Base-by-base conservation (phyloP, 495 filamentous ascomycete genomes). In the Tuber aestivum region DNA sequence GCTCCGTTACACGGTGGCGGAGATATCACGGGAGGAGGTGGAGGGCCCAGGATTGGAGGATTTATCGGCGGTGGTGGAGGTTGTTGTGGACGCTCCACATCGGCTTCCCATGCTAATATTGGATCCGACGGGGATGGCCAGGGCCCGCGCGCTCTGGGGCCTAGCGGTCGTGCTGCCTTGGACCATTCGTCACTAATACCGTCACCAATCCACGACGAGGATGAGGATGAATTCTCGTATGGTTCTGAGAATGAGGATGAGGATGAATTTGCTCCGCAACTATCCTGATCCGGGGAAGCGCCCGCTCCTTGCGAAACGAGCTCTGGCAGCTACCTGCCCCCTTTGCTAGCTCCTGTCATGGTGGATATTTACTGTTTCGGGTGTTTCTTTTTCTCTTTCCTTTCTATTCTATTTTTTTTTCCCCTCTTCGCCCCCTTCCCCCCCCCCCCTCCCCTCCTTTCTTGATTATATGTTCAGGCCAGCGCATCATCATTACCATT, bases 1-100 rank as follows among this genome's bases (percentile, higher is more conserved):
- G 77, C 75, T 35, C 73, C 78, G 8, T 71, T 79, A 48, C 38
- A 72, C 3, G 1, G n/a, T 16, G 50, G 56, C 18, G 56, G 27
- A 18, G 56, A 65, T 14, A 65, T 65, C 10, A 32, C 5, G 4
- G 56, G 27, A 35, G 56, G 56, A 65, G 27, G 56, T 65, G 3
- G 56, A 65, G 56, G 56, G 27, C 50, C 23, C 3, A 14, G 27
- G 27, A 35, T 65, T 65, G 56, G 56, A 7, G 27, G 56, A 65
- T 61, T 61, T 27, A 3, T 10, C 10, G 48, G 23, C 8, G 23
- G 48, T 27, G n/a, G 50, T 27, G 56, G 27, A 65, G 56, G 27
- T 20, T 18, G 27, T 32, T 65, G 56, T 65, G 56, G 56, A 65
- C 27, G 6, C 35, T 35, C 20, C 56, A 65, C 32, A 35, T 65